Base-by-base conservation (phyloP, 2,329 filamentous ascomycete genomes). In the Pyricularia sp. region DNA sequence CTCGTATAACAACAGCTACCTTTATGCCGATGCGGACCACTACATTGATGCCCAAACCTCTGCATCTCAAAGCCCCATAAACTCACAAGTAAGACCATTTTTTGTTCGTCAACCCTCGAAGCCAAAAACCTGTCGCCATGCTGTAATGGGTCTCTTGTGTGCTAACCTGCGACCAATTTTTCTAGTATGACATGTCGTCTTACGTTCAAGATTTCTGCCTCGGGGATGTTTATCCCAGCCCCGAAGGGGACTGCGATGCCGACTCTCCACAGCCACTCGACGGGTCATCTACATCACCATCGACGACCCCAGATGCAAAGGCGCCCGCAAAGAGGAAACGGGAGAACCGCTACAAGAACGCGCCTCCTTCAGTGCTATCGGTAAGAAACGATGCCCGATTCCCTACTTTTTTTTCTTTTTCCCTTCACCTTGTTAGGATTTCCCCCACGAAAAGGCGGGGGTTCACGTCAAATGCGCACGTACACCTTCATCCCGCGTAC, bases 301-400 rank as follows among this genome's bases (percentile, higher is more conserved):
- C 58, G 9, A 23, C 58, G 6, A 25, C 58, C 25, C 58, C 25
- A 12, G 58, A 61, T 7, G 4, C 58, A 61, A 83, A 83, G 71
- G 74, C 78, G 0, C 76, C 79, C 4, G 74, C 80, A 50, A 84
- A 84, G 75, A 78, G 82, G 68, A 84, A 83, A 73, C 79, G 83
- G 26, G 82, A 84, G 72, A 85, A 84, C 74, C 78, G 83, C 66
- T 85, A 85, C 72, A 84, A 84, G 74, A 84, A 85, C 69, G 83
- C 83, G 0, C 81, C 83, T 1, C 81, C 82, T 0, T 81, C 81
- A 5, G 83, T 84, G 14, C 75, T 84, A 69, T 82, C 79, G 69
- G 83, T 84, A 78, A 75, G 82, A 50, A 58, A 1, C 31, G 3
- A 50, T 30, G 20, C 26, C 7, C 23, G 6, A 25, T 61, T 61